Evolutionary conservation across 2,329 filamentous ascomycete genomes (phyloP).

Genomic region (Escovopsis sp.): DNA sequence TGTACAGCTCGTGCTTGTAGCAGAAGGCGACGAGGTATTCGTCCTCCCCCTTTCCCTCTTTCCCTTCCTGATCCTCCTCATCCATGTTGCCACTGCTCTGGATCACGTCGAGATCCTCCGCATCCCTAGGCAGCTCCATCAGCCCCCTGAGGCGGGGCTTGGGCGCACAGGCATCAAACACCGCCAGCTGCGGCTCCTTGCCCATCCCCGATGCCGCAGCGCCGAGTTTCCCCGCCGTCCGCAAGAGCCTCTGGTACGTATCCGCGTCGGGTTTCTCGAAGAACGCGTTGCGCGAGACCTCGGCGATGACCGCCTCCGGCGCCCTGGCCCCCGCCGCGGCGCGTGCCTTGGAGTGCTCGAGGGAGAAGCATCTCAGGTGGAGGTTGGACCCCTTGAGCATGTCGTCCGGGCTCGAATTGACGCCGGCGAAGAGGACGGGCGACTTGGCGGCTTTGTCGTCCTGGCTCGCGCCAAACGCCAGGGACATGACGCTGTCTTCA

Average conservation of each 20-base stretch:
- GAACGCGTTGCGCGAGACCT: constrained; percentile 35
- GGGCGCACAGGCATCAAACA: constrained; percentile 50
- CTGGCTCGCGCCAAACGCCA: constrained; percentile 52
- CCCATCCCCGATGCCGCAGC: constrained; percentile 67
- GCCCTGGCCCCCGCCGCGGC: constrained; percentile 14
- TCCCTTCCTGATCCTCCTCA: no score
- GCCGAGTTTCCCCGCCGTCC: constrained; percentile 50
- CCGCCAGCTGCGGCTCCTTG: constrained; percentile 58
- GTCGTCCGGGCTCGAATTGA: constrained; percentile 65
- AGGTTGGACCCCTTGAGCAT: constrained; percentile 64
- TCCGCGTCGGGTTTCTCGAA: constrained; percentile 35
- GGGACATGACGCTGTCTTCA: constrained; percentile 78
- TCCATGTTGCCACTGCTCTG: no score
- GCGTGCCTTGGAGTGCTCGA: constrained; percentile 28
- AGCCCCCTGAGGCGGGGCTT: constrained; percentile 30
- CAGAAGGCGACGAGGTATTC: constrained; percentile 65
- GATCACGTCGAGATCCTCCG: constrained; percentile 53
- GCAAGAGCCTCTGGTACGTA: constrained; percentile 43
- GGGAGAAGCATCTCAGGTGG: constrained; percentile 64
- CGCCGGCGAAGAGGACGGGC: constrained; percentile 51
- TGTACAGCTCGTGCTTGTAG: constrained; percentile 58
- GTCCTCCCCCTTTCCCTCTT: no score
- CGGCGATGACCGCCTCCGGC: constrained; percentile 26
- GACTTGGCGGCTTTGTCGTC: constrained; percentile 28
- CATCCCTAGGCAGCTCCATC: constrained; percentile 38